Evolutionary conservation across 192 early-diverging fungal species (phyloP).

Genomic region (Rhizophlyctis rosea): DNA sequence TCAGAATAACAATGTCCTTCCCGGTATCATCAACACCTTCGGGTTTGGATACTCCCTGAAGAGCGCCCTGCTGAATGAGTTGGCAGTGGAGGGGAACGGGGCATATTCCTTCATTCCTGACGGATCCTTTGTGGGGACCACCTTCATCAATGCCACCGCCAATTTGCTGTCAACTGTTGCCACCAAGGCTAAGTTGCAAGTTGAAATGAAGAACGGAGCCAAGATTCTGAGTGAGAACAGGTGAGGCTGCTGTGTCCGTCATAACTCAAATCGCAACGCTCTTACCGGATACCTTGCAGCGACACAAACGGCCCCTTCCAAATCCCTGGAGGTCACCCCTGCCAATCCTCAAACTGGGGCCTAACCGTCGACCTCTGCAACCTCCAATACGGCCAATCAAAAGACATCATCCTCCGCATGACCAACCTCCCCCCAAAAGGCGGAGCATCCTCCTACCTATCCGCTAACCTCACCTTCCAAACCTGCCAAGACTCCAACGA

Average conservation of each 20-base stretch:
- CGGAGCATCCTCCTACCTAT: not conserved
- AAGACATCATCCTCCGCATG: conserved; percentile 14
- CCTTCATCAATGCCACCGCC: conserved; percentile 29
- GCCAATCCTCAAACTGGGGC: not conserved
- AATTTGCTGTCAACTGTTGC: conserved; percentile 9
- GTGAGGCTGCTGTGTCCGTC: too few species aligned
- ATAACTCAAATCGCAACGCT: too few species aligned
- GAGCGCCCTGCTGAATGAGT: conserved; percentile 9
- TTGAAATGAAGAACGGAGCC: conserved; percentile 12
- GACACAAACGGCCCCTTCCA: too few species aligned
- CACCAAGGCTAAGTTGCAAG: conserved; percentile 1
- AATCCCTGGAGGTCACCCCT: not conserved
- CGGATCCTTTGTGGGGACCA: conserved; percentile 34
- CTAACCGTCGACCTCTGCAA: conserved; percentile 5
- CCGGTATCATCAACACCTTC: conserved; percentile 32
- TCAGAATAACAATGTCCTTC: conserved; percentile 14
- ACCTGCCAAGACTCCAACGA: not conserved
- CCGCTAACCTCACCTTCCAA: not conserved
- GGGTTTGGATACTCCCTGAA: conserved; percentile 39
- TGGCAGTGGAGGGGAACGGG: conserved; percentile 25
- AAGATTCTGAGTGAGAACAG: conserved; percentile 3
- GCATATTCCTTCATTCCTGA: conserved; percentile 36
- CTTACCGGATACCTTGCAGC: too few species aligned
- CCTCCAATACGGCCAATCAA: conserved; percentile 14
- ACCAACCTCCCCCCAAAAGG: not conserved